phyloP scores from a whole-genome alignment of 2,329 filamentous ascomycete genomes.

The Colletotrichum lentis region DNA sequence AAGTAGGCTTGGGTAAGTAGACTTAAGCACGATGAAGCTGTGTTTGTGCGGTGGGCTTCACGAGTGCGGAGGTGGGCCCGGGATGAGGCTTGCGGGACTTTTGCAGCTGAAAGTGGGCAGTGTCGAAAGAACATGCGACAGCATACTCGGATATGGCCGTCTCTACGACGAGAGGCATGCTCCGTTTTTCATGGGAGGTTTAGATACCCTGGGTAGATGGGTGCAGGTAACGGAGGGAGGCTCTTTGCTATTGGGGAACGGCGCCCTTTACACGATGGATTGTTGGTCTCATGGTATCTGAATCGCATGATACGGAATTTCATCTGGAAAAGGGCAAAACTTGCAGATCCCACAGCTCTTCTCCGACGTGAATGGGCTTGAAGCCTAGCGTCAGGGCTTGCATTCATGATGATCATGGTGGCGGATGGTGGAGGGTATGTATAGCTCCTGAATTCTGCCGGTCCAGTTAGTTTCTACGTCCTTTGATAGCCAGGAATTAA shows the following conservation, averaged over 20 bases:
- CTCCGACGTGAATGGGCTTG: neutral
- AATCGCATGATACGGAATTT: neutral
- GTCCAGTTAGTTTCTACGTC: neutral
- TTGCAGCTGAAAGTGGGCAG: neutral
- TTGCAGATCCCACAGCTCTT: neutral
- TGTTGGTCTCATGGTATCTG: slow-evolving; percentile 19
- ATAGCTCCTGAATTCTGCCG: neutral
- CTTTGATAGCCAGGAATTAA: too few species aligned
- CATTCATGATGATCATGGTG: neutral
- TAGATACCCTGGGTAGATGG: slow-evolving; percentile 35
- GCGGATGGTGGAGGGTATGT: neutral
- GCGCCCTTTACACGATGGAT: slow-evolving; percentile 16
- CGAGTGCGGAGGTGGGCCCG: neutral
- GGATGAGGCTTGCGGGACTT: neutral
- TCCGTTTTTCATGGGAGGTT: slow-evolving; percentile 22
- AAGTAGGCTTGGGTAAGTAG: slow-evolving; percentile 49
- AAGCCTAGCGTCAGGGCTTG: neutral
- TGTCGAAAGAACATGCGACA: neutral
- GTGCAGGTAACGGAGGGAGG: slow-evolving; percentile 23
- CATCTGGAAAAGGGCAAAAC: neutral
- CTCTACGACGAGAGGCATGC: slow-evolving; percentile 4
- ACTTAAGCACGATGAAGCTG: neutral
- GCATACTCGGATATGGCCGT: neutral
- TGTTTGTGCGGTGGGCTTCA: too few species aligned
- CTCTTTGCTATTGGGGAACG: slow-evolving; percentile 1